phyloP scores from a whole-genome alignment of 768 basidiomycete species.

The Serendipita sp. region DNA sequence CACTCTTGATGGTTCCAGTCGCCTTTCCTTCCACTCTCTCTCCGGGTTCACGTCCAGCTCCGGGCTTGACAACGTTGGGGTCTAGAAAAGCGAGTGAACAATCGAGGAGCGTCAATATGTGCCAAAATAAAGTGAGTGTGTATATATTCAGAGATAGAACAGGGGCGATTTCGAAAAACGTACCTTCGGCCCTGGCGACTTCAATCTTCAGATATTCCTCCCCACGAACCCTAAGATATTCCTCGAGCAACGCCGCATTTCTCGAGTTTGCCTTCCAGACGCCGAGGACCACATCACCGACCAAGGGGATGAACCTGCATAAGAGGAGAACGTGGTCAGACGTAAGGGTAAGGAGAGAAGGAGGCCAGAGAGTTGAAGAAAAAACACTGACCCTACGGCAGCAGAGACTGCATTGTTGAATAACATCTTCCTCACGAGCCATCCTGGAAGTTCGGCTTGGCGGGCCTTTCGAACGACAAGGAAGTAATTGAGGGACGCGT shows the following conservation, averaged over 20 bases:
- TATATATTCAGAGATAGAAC: too few relatives aligned
- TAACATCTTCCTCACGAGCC: slow-evolving; percentile 61
- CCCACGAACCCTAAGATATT: slow-evolving; percentile 64
- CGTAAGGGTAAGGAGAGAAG: slow-evolving; percentile 14
- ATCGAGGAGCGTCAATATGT: slow-evolving; percentile 12
- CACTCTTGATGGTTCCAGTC: neutral
- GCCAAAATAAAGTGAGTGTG: too few relatives aligned
- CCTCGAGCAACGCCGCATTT: slow-evolving; percentile 75
- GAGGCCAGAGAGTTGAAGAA: neutral
- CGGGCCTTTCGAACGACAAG: slow-evolving; percentile 65
- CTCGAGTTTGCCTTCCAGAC: slow-evolving; percentile 77
- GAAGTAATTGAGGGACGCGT: slow-evolving; percentile 50
- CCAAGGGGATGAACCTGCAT: too few relatives aligned
- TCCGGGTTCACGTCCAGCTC: slow-evolving; percentile 30
- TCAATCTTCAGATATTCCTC: slow-evolving; percentile 44
- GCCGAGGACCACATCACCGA: slow-evolving; percentile 64
- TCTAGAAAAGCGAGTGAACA: slow-evolving; percentile 18
- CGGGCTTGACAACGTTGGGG: slow-evolving; percentile 38
- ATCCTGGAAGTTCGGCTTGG: slow-evolving; percentile 50
- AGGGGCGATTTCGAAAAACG: too few relatives aligned
- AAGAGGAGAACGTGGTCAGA: too few relatives aligned
- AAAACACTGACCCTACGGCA: slow-evolving; percentile 30
- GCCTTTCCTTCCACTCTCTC: slow-evolving; percentile 20
- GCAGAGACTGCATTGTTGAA: slow-evolving; percentile 59
- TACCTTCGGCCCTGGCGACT: slow-evolving; percentile 15